These are phyloP conservation scores for Diaporthe caulivora DNA, from an alignment of 2,329 filamentous ascomycete genomes.

Conservation along the genomic window DNA sequence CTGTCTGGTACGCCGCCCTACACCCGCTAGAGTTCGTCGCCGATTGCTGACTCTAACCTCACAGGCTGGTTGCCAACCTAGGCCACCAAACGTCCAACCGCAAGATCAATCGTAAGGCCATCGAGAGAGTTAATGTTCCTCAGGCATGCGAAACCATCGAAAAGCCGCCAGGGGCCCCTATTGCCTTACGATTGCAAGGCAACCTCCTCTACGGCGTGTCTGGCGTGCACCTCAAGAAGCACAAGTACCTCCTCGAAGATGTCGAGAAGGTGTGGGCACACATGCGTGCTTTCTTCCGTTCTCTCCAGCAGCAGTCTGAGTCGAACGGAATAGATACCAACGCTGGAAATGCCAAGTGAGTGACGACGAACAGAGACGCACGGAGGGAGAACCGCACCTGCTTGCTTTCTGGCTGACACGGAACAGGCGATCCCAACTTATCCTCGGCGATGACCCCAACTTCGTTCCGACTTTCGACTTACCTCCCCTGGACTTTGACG, in stretches of 20 bases:
- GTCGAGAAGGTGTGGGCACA: constrained; percentile 79
- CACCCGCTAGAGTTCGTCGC: neutral
- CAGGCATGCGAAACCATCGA: constrained; percentile 92
- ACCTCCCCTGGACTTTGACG: constrained; percentile 66
- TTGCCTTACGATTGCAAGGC: constrained; percentile 90
- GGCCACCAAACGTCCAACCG: constrained; percentile 78
- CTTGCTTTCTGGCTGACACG: constrained; percentile 34
- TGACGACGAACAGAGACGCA: constrained; percentile 23
- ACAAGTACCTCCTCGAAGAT: constrained; percentile 85
- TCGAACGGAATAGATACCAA: constrained; percentile 75
- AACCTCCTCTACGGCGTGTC: constrained; percentile 89
- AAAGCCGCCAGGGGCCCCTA: constrained; percentile 80
- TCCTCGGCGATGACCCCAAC: constrained; percentile 84
- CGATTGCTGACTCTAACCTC: constrained; percentile 1
- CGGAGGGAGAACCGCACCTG: too few species aligned
- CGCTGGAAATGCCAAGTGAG: constrained; percentile 79
- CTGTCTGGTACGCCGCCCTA: constrained; percentile 80
- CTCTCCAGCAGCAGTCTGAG: constrained; percentile 56
- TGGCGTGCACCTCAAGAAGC: constrained; percentile 89
- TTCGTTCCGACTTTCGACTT: constrained; percentile 78
- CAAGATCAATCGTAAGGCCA: constrained; percentile 85
- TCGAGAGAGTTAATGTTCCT: constrained; percentile 87
- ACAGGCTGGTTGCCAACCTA: constrained; percentile 91
- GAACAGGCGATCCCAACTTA: constrained; percentile 78
- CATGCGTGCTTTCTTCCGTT: constrained; percentile 76